phyloP scores from a whole-genome alignment of 75 land plant genomes.

The Selaginella moellendorffii region DNA sequence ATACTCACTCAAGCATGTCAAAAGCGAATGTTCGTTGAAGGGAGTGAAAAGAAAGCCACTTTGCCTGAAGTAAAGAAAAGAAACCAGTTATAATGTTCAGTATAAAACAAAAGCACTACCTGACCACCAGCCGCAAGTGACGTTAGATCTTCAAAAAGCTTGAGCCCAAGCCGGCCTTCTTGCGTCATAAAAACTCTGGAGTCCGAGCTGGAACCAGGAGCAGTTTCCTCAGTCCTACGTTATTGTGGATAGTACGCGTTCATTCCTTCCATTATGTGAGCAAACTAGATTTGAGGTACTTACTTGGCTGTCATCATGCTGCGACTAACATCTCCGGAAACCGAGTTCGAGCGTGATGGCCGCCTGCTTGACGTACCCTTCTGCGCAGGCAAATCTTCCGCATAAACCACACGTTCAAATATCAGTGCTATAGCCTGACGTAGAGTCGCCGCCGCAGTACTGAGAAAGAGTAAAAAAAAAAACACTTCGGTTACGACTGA shows the following conservation, averaged over 20 bases:
- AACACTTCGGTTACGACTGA: no score
- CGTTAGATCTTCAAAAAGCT: constrained; percentile 85
- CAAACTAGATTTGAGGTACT: constrained; percentile 12
- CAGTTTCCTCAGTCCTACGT: constrained; percentile 31
- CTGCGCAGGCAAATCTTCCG: constrained; percentile 55
- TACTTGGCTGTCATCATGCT: constrained; percentile 49
- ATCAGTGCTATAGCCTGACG: constrained; percentile 93
- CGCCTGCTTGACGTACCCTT: constrained; percentile 36
- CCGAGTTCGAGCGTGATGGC: constrained; percentile 48
- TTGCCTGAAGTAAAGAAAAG: constrained; percentile 47
- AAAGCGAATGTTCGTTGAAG: constrained; percentile 76
- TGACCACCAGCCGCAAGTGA: constrained; percentile 98
- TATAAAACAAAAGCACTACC: constrained; percentile 52
- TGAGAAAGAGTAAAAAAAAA: constrained; percentile 10
- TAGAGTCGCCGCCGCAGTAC: constrained; percentile 98
- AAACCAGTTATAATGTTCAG: no score
- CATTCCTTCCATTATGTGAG: background rate
- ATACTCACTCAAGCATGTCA: constrained; percentile 85
- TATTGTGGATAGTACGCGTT: background rate
- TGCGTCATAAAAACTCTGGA: constrained; percentile 31
- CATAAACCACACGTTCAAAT: constrained; percentile 65
- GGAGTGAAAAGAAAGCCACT: constrained; percentile 57
- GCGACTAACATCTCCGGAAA: constrained; percentile 71
- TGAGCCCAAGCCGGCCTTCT: constrained; percentile 77
- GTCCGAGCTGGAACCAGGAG: constrained; percentile 19